Percentiles rank a stretch among this genome's conserved stretches.
phyloP scores from a whole-genome alignment of 1,284 basidiomycete species.

The Trichosporon ovoides region DNA sequence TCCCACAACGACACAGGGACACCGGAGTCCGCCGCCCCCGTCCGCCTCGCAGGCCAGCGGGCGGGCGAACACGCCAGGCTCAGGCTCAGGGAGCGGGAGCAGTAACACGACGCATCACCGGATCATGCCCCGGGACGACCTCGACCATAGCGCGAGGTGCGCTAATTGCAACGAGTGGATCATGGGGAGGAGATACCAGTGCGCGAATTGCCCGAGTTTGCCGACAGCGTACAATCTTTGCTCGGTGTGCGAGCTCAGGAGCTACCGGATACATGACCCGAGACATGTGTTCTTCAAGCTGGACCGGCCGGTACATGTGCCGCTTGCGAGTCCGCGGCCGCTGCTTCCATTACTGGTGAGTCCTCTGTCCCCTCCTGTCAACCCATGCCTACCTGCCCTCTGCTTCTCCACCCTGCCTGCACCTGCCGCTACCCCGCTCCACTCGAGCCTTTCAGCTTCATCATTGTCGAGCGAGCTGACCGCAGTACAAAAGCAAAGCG shows the following conservation, averaged over 20 bases:
- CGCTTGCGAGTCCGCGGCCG: conserved; percentile 58
- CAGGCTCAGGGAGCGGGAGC: background rate
- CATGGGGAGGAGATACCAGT: conserved; percentile 47
- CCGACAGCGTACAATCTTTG: conserved; percentile 56
- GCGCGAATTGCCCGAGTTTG: conserved; percentile 48
- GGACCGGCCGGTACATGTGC: conserved; percentile 64
- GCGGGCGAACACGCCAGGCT: background rate
- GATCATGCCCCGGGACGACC: conserved; percentile 26
- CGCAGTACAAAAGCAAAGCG: conserved; percentile 59
- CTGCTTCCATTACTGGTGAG: conserved; percentile 62
- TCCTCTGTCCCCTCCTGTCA: background rate
- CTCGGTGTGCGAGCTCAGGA: conserved; percentile 66
- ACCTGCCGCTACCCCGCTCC: no score
- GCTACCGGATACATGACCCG: conserved; percentile 71
- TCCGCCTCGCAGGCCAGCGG: background rate
- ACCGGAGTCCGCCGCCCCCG: background rate
- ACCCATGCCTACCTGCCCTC: conserved; percentile 28
- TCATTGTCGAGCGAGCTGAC: no score
- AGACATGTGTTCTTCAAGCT: conserved; percentile 82
- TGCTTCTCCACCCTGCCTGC: no score
- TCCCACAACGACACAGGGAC: no score
- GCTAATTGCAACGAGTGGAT: conserved; percentile 45
- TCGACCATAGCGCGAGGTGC: conserved; percentile 42
- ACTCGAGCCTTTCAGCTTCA: no score
- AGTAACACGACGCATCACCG: background rate